Base-by-base conservation (phyloP, 352 stramenopile species). In the Phytopythium montanum region DNA sequence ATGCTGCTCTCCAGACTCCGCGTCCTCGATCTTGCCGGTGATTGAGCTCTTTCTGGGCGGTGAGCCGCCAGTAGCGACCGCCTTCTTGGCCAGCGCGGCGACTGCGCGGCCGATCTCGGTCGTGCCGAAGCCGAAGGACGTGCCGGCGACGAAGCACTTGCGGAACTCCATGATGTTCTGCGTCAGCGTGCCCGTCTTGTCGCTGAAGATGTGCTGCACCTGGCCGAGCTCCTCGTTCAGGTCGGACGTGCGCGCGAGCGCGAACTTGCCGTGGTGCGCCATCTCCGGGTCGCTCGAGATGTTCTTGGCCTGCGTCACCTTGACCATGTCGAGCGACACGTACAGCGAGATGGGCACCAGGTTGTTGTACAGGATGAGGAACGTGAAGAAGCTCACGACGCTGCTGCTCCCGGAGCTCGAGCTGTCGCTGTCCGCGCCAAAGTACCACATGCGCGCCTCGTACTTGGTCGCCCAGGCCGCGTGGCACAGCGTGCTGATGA, bases 101-200 rank as follows among this genome's bases (percentile, higher is more conserved):
- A 92, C 83, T 0, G 76, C 75, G 36, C 71, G 70, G n/a, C 80
- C 85, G 18, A 90, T 88, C 62, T 92, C 81, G 2, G 80, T 90
- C 19, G 85, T 92, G 2, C 87, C 87, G 31, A 88, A 85, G 33
- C 90, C 90, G 57, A 96, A 98, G 8, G 84, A 87, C 2, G 81
- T 44, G 31, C 92, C 92, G 23, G 72, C 67, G 42, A 98, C 76
- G 21, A 87, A 91, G 59, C 91, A 97, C 54, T 96, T 96, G 42
- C 92, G 87, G 56, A 98, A 97, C 69, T 98, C 85, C 96, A 99
- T 99, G 26, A 98, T 89, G 79, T 99, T 99, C 56, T 94, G 88
- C n/a, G 97, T 99, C 34, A 99, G 79, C 33, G 97, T 99, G 10
- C 97, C 97, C 10, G 97, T 99, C 72, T 99, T 99, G 74, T 99